Evolutionary conservation across 2,329 filamentous ascomycete genomes (phyloP).

Genomic region (Pseudogymnoascus sp.): DNA sequence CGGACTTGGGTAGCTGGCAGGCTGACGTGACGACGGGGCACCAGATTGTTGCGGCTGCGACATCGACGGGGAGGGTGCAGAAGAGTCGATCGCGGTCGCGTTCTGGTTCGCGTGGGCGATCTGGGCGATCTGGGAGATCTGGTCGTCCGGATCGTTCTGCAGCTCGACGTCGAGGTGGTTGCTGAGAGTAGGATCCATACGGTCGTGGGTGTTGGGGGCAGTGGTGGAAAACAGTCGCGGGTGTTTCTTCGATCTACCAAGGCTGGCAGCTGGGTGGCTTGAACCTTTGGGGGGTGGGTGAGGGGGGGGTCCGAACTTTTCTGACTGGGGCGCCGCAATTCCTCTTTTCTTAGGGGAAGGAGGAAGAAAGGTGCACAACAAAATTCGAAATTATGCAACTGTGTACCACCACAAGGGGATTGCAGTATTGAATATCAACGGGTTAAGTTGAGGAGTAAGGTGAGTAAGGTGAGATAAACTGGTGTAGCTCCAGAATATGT

Average conservation of each 20-base stretch:
- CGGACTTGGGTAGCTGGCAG: constrained; percentile 35
- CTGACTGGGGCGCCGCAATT: not conserved
- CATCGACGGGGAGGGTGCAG: constrained; percentile 27
- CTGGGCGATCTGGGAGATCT: not conserved
- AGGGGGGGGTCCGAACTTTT: not conserved
- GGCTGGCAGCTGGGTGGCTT: not conserved
- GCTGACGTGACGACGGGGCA: constrained; percentile 19
- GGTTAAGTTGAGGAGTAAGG: not conserved
- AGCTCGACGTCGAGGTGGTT: constrained; percentile 18
- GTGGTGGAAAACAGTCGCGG: not conserved
- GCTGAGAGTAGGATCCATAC: not conserved
- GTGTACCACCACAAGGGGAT: not conserved
- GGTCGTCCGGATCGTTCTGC: constrained; percentile 12
- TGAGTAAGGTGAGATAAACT: not conserved
- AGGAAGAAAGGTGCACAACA: not conserved
- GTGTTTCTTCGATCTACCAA: not conserved
- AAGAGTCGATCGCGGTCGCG: constrained; percentile 21
- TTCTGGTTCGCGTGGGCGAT: not conserved
- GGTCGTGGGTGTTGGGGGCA: constrained; percentile 10
- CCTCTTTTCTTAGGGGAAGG: not conserved
- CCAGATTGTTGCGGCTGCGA: constrained; percentile 24
- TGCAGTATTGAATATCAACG: not conserved
- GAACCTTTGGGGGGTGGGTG: not conserved
- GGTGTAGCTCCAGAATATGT: not conserved
- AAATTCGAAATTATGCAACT: not conserved